A percentile compares a stretch with the other conserved stretches of the same genome.
These are phyloP conservation scores for Iberis amara DNA, from an alignment of 441 rosid genomes.

Conservation along the genomic window DNA sequence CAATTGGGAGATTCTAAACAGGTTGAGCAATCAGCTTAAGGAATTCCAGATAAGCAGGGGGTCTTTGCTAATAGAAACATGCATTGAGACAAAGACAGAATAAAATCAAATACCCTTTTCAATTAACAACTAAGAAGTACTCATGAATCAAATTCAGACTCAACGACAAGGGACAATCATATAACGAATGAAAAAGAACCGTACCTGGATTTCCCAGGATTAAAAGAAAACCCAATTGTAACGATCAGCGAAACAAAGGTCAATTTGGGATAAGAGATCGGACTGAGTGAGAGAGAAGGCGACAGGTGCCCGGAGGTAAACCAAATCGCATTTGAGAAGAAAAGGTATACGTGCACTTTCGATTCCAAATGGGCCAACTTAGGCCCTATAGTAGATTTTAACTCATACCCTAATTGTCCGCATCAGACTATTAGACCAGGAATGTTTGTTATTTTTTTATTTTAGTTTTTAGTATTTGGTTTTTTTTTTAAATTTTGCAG, in stretches of 20 bases:
- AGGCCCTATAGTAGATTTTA: no score
- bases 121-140: conserved; percentile 38
- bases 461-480: no score
- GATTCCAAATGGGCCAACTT: no score
- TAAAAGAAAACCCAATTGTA: conserved; percentile 51
- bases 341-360: no score
- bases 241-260: conserved; percentile 46
- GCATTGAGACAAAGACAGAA: neutral
- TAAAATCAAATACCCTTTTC: conserved; percentile 51
- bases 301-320: conserved; percentile 42
- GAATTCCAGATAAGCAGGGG: conserved; percentile 75
- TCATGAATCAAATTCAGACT: no score
- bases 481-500: no score
- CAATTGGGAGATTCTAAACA: conserved; percentile 59
- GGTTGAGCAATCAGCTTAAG: conserved; percentile 68
- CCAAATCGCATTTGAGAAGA: no score
- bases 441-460: no score
- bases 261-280: conserved; percentile 46
- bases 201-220: conserved; percentile 51
- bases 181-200: conserved; percentile 10
- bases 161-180: no score
- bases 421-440: no score
- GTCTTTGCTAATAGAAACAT: conserved; percentile 60
- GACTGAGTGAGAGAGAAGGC: conserved; percentile 50
- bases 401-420: no score